Conservation (phyloP, 2,329 filamentous ascomycete genomes). For the Ophiostoma sp. region DNA sequence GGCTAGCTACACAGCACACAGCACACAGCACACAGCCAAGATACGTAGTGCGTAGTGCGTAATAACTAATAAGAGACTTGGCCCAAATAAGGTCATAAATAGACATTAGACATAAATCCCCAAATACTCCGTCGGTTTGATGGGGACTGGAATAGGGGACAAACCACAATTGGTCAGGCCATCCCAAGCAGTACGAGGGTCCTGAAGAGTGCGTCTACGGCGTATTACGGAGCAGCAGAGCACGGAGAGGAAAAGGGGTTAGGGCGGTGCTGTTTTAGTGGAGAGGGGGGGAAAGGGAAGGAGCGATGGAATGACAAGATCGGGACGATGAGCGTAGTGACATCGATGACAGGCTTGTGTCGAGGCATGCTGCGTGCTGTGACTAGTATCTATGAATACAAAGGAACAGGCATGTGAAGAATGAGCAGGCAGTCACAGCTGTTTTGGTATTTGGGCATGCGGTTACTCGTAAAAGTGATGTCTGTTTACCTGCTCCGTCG, state of each 20-base stretch:
- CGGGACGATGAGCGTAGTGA: neutral
- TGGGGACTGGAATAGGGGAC: constrained; percentile 19
- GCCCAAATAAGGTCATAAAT: constrained; percentile 6
- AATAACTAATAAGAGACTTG: neutral
- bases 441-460: neutral
- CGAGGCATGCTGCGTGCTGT: neutral
- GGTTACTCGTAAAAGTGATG: no score
- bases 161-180: constrained; percentile 14
- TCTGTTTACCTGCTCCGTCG: no score
- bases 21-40: neutral
- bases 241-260: constrained; percentile 14
- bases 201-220: neutral
- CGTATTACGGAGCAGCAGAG: no score
- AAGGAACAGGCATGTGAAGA: neutral
- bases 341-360: neutral
- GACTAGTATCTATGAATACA: neutral
- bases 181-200: neutral
- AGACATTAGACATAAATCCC: constrained; percentile 1
- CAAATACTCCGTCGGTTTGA: neutral
- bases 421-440: neutral
- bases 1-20: no score
- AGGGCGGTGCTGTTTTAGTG: constrained; percentile 17
- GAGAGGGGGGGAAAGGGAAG: constrained; percentile 3
- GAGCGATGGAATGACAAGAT: constrained; percentile 1
- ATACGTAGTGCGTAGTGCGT: neutral